Evolutionary conservation across 345 rosid species (phyloP).

Genomic region (Ricinus communis): DNA sequence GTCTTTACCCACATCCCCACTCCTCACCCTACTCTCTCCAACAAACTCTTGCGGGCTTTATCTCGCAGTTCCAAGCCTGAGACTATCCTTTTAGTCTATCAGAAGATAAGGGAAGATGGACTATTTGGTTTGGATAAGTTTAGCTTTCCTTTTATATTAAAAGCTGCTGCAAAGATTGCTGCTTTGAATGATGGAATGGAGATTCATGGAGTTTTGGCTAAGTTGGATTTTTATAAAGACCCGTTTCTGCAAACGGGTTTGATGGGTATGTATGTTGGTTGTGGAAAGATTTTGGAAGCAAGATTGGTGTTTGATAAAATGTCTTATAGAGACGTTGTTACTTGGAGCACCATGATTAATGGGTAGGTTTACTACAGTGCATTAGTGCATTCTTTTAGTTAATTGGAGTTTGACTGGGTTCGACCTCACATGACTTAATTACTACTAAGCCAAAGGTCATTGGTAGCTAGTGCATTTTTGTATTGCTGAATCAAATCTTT

Average conservation of each 20-base stretch:
- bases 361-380: constrained; percentile 38
- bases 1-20: constrained; percentile 41
- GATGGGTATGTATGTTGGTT: constrained; percentile 39
- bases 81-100: constrained; percentile 34
- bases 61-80: constrained; percentile 33
- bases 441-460: neutral
- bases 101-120: constrained; percentile 36
- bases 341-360: constrained; percentile 60
- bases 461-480: neutral
- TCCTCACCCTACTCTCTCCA: constrained; percentile 30
- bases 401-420: neutral
- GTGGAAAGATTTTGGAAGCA: constrained; percentile 39
- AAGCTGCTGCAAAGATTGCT: constrained; percentile 40
- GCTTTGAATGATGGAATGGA: constrained; percentile 52
- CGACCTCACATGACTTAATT: neutral
- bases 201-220: constrained; percentile 52
- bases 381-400: neutral
- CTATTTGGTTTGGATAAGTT: constrained; percentile 36
- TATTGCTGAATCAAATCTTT: neutral
- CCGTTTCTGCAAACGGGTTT: constrained; percentile 59
- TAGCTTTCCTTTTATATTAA: constrained; percentile 50
- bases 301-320: constrained; percentile 57
- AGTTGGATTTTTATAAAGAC: constrained; percentile 48
- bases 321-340: constrained; percentile 49
- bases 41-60: constrained; percentile 44